Conservation (phyloP, 257 asterid genomes). For the Knoxia roxburghii region DNA sequence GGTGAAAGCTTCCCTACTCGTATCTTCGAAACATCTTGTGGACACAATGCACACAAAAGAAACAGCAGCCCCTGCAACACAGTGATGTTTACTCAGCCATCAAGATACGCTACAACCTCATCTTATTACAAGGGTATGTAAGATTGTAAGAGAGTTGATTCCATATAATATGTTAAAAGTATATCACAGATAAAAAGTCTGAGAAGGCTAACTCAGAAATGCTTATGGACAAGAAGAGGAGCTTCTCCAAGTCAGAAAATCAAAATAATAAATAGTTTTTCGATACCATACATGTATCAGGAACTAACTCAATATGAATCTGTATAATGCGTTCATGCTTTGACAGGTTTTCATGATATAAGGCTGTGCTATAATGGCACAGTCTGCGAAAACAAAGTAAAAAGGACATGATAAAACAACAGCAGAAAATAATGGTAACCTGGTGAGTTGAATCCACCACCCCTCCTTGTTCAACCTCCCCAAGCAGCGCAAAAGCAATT, state of each 20-base stretch:
- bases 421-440: conserved; percentile 28
- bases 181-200: background rate
- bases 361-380: background rate
- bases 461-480: conserved; percentile 90
- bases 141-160: background rate
- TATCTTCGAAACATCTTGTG: conserved; percentile 85
- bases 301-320: background rate
- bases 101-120: background rate
- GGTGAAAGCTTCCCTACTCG: conserved; percentile 84
- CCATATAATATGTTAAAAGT: too few species aligned
- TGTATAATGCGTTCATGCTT: background rate
- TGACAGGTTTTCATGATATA: background rate
- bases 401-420: background rate
- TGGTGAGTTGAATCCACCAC: conserved; percentile 96
- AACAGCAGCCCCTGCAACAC: conserved; percentile 70
- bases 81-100: background rate
- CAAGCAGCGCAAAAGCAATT: conserved; percentile 51
- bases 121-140: background rate
- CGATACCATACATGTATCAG: background rate
- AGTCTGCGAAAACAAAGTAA: background rate
- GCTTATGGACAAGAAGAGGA: background rate
- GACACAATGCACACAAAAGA: conserved; percentile 81
- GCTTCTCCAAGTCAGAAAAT: background rate
- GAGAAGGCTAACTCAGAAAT: background rate
- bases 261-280: background rate